These are phyloP conservation scores for Bipolaris oryzae DNA, from an alignment of 2,329 filamentous ascomycete genomes.

Conservation along the genomic window DNA sequence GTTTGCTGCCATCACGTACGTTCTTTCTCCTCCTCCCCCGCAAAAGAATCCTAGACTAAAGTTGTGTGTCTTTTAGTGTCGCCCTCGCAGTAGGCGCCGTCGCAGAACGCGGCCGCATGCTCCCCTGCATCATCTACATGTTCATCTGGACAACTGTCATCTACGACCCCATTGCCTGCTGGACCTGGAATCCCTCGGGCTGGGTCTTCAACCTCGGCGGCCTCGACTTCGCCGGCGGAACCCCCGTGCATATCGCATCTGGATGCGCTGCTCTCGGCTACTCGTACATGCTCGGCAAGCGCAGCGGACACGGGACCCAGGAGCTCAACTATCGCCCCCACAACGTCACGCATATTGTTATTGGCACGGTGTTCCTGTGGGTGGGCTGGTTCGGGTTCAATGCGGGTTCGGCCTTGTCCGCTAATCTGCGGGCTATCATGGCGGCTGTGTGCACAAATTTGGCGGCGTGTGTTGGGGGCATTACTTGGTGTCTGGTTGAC, in stretches of 20 bases:
- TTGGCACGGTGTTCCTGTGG: constrained; percentile 93
- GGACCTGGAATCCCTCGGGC: constrained; percentile 87
- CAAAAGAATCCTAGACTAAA: too few species aligned
- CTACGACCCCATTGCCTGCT: constrained; percentile 92
- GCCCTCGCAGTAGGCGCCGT: constrained; percentile 84
- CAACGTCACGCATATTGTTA: constrained; percentile 90
- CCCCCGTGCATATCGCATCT: constrained; percentile 86
- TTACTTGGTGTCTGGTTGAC: constrained; percentile 89
- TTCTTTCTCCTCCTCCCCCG: constrained; percentile 27
- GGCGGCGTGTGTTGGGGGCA: constrained; percentile 80
- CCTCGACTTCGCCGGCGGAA: constrained; percentile 87
- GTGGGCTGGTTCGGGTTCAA: constrained; percentile 97
- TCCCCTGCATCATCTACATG: constrained; percentile 89
- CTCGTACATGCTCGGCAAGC: constrained; percentile 88
- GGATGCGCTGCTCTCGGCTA: constrained; percentile 85
- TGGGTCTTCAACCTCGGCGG: constrained; percentile 83
- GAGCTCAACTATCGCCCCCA: constrained; percentile 91
- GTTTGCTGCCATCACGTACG: constrained; percentile 87
- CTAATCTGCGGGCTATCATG: constrained; percentile 85
- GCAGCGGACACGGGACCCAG: constrained; percentile 81
- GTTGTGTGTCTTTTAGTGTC: constrained; percentile 60
- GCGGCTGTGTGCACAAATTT: constrained; percentile 86
- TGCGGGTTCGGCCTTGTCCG: constrained; percentile 78
- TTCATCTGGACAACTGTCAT: constrained; percentile 89
- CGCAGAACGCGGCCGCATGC: constrained; percentile 85